These are phyloP conservation scores for Backusella parvicylindrica DNA, from an alignment of 192 early-diverging fungal species.

Conservation along the genomic window DNA sequence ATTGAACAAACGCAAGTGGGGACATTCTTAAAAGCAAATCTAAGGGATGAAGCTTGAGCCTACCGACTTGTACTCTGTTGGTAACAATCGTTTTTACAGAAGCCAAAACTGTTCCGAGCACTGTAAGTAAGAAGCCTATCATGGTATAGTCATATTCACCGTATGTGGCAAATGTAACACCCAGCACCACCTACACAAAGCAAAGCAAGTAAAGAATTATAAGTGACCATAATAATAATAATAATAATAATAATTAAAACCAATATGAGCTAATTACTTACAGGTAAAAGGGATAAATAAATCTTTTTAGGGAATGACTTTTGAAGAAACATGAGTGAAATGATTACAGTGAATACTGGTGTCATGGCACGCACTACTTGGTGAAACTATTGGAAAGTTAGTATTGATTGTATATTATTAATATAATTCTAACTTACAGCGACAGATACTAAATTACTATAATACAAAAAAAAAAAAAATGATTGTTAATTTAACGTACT, in stretches of 20 bases:
- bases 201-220: not conserved
- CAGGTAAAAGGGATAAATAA: conserved; percentile 44
- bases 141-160: conserved; percentile 60
- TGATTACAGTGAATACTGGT: conserved; percentile 58
- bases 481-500: conserved; percentile 2
- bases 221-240: not conserved
- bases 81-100: conserved; percentile 71
- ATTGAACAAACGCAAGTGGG: conserved; percentile 32
- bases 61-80: conserved; percentile 62
- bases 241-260: not conserved
- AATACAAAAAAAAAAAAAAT: not conserved
- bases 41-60: conserved; percentile 59
- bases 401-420: not conserved
- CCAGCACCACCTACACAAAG: conserved; percentile 46
- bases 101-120: conserved; percentile 62
- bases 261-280: conserved; percentile 19
- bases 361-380: conserved; percentile 69
- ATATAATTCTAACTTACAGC: conserved; percentile 3
- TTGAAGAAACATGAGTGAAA: conserved; percentile 40
- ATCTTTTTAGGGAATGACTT: conserved; percentile 36
- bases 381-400: conserved; percentile 46
- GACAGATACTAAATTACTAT: conserved; percentile 16
- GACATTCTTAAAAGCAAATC: conserved; percentile 69
- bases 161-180: conserved; percentile 67
- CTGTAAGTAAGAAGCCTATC: conserved; percentile 61